phyloP scores from a whole-genome alignment of 2,329 filamentous ascomycete species.

The Fusarium sp. region DNA sequence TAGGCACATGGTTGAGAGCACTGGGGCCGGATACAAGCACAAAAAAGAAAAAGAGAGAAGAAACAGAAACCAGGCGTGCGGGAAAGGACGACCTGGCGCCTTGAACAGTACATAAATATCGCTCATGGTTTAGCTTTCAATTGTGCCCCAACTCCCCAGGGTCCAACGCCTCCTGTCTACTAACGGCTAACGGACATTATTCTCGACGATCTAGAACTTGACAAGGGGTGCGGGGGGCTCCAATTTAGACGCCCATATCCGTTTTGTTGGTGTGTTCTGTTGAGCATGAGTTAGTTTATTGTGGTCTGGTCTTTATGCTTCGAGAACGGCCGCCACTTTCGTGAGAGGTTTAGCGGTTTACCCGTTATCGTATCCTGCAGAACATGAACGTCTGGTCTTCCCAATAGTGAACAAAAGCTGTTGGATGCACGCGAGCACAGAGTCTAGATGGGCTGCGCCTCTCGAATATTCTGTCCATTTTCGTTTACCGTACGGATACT shows the following conservation, averaged over 20 bases:
- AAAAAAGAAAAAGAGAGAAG: not conserved
- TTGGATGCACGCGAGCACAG: not conserved
- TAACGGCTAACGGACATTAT: conserved; percentile 16
- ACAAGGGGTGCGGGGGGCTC: not conserved
- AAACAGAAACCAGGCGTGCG: not conserved
- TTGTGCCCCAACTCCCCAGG: not conserved
- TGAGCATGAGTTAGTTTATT: not conserved
- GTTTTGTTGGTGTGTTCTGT: not conserved
- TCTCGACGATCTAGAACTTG: conserved; percentile 13
- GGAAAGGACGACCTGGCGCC: not conserved
- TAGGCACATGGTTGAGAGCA: not conserved
- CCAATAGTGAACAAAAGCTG: no score
- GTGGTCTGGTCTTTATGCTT: not conserved
- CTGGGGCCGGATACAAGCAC: not conserved
- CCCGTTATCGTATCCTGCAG: no score
- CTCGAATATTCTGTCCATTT: conserved; percentile 15
- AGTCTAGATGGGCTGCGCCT: conserved; percentile 7
- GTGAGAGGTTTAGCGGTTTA: not conserved
- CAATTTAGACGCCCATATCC: not conserved
- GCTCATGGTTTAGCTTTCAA: not conserved
- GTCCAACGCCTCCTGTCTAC: not conserved
- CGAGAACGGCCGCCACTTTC: not conserved
- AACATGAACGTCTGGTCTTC: not conserved
- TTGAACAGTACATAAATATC: conserved; percentile 30
- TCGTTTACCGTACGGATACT: conserved; percentile 32